Evolutionary conservation across 208 protist species (phyloP).

Genomic region (Balamuthia mandrillaris): DNA sequence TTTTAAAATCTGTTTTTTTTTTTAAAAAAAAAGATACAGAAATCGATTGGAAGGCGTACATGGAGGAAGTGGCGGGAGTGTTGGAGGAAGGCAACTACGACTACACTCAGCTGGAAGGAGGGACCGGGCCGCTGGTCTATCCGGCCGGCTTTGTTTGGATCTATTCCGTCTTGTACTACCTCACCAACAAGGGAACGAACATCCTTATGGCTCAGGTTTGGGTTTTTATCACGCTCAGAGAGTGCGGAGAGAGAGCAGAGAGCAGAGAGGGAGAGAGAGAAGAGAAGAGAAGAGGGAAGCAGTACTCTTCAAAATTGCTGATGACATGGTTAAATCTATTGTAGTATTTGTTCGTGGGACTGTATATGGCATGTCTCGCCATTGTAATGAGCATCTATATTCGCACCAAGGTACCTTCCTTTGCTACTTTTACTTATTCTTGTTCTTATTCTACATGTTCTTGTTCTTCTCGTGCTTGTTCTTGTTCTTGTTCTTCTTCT

Average conservation of each 20-base stretch:
- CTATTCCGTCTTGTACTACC: constrained; percentile 54
- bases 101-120: constrained; percentile 71
- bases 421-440: neutral
- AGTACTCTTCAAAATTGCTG: too few species aligned
- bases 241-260: too few species aligned
- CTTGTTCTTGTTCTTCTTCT: neutral
- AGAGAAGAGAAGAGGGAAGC: too few species aligned
- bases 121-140: constrained; percentile 81
- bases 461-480: neutral
- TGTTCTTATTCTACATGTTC: neutral
- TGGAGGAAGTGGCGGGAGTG: constrained; percentile 73
- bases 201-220: constrained; percentile 65
- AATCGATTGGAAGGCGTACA: constrained; percentile 84
- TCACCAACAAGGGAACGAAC: constrained; percentile 66
- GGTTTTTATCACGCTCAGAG: too few species aligned
- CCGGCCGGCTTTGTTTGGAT: constrained; percentile 78
- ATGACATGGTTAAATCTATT: too few species aligned
- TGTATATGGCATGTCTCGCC: constrained; percentile 57
- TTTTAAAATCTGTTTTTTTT: neutral
- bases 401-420: neutral
- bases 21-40: constrained; percentile 66
- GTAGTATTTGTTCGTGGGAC: constrained; percentile 61
- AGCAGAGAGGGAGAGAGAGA: too few species aligned
- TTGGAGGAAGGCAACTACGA: constrained; percentile 65
- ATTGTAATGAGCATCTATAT: constrained; percentile 66